Conservation (phyloP, 2,329 filamentous ascomycete genomes). For the Septoria petroselini region DNA sequence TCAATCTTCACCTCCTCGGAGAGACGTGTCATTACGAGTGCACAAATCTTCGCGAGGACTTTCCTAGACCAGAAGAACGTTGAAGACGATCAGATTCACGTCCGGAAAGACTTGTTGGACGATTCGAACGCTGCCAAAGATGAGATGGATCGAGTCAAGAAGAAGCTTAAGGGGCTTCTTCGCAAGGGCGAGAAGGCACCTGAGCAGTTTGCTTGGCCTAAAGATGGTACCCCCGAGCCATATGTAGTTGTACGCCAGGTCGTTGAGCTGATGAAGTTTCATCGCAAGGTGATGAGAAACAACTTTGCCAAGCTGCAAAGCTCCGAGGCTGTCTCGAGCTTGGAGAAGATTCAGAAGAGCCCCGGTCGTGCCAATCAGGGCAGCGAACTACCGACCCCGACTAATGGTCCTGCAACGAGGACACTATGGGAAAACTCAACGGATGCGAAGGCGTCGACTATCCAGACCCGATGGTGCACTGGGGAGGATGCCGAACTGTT, state of each 20-base stretch:
- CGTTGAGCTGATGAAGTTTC: slow-evolving; percentile 96
- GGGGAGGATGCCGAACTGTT: slow-evolving; percentile 94
- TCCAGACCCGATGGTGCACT: slow-evolving; percentile 93
- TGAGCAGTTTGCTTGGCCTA: slow-evolving; percentile 96
- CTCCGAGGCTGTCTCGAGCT: slow-evolving; percentile 59
- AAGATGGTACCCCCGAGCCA: slow-evolving; percentile 85
- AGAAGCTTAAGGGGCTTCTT: slow-evolving; percentile 91
- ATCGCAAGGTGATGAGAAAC: slow-evolving; percentile 88
- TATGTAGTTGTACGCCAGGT: slow-evolving; percentile 89
- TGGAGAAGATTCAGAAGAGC: slow-evolving; percentile 51
- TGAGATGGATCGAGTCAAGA: slow-evolving; percentile 99
- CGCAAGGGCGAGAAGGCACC: slow-evolving; percentile 91
- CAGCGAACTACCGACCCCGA: slow-evolving; percentile 15
- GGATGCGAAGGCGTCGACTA: slow-evolving; percentile 39
- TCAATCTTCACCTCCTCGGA: slow-evolving; percentile 95
- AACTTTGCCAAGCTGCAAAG: slow-evolving; percentile 77
- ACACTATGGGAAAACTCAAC: slow-evolving; percentile 36
- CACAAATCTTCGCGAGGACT: slow-evolving; percentile 89
- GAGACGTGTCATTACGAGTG: slow-evolving; percentile 87
- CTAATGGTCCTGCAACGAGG: background rate
- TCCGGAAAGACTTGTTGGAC: slow-evolving; percentile 91
- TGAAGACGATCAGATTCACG: slow-evolving; percentile 77
- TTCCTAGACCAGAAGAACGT: slow-evolving; percentile 87
- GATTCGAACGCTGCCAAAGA: slow-evolving; percentile 98
- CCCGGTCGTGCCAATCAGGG: slow-evolving; percentile 47